Evolutionary conservation across 306 rosid genomes (phyloP).

Genomic region (Quercus ilex): DNA sequence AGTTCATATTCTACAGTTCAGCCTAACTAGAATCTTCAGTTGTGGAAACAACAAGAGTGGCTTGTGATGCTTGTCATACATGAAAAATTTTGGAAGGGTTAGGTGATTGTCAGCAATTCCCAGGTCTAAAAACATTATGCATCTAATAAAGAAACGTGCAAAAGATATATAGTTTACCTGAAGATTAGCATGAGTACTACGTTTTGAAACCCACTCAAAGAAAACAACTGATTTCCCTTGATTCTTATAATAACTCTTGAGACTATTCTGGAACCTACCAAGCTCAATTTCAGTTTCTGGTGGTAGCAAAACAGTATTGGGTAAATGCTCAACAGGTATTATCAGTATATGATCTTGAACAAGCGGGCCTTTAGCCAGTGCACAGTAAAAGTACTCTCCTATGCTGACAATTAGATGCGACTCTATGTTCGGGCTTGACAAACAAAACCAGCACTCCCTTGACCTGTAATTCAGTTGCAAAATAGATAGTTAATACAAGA

Average conservation of each 20-base stretch:
- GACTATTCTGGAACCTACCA: constrained; percentile 56
- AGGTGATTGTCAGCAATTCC: neutral
- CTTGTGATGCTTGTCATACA: neutral
- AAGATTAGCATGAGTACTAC: constrained; percentile 85
- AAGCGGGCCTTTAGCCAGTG: constrained; percentile 92
- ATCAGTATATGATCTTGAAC: constrained; percentile 81
- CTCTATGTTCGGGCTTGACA: constrained; percentile 86
- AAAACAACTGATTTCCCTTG: constrained; percentile 80
- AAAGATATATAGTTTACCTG: constrained; percentile 54
- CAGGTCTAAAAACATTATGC: neutral
- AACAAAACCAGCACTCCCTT: constrained; percentile 96
- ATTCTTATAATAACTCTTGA: constrained; percentile 50
- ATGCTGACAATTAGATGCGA: constrained; percentile 79
- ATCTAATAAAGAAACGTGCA: constrained; percentile 11
- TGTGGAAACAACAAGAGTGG: neutral
- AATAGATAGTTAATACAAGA: constrained; percentile 23
- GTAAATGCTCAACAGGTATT: constrained; percentile 77
- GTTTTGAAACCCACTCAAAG: constrained; percentile 88
- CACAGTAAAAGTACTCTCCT: constrained; percentile 82
- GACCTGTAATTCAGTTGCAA: constrained; percentile 59
- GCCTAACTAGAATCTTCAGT: neutral
- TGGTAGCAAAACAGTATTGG: constrained; percentile 59
- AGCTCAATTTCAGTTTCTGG: constrained; percentile 66
- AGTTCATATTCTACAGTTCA: neutral
- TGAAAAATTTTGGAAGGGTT: neutral